Evolutionary conservation across 2,329 filamentous ascomycete species (phyloP), one percentile per base, ranked within the genome.

Genomic region (Colletotrichum melonis): DNA sequence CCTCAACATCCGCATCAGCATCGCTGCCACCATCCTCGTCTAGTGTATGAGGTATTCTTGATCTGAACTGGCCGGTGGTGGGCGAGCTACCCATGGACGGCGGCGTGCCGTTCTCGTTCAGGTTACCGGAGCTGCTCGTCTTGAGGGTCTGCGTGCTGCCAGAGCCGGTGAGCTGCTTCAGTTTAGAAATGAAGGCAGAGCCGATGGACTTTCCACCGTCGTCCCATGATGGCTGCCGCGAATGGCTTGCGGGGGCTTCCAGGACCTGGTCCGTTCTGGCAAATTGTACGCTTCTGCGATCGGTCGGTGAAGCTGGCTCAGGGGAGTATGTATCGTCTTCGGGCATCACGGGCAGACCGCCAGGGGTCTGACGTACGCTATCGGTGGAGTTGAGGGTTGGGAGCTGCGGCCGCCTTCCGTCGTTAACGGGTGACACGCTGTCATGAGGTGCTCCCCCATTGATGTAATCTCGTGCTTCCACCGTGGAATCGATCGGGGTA

Each of bases 1-100:
- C 94, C 80, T 97, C 95, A 1, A 92, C 94, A 80, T 97, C 94
- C 1, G 93, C 92, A 78, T 93, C 92, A 16, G 87, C 91, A 80
- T 95, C 94, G 80, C 91, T 94, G 24, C 90, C 91, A 16, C 46
- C 71, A 22, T 88, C 87, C 75, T 90, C 88, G 55, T 84, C 82
- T 68, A 91, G 80, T 1, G 87, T 90, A 24, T 88, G 85, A 11
- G 88, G 88, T 75, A 90, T 85, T 69, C 86, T 85, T 59, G 86
- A 84, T 35, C 84, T 83, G 26, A 82, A 78, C 52, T 88, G 85
- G 2, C 82, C 78, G 7, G 82, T 78, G 1, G 84, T 85, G 2
- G 90, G 89, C 12, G 89, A 89, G 75, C 81, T 86, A 5, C 84
- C 78, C 14, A 83, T 80, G 9, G 88, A 88, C 30, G 71, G 63